A percentile compares a stretch with the other conserved stretches of the same genome.
These are phyloP conservation scores for Alternaria postmessia DNA, from an alignment of 2,329 filamentous ascomycete genomes.

Conservation along the genomic window DNA sequence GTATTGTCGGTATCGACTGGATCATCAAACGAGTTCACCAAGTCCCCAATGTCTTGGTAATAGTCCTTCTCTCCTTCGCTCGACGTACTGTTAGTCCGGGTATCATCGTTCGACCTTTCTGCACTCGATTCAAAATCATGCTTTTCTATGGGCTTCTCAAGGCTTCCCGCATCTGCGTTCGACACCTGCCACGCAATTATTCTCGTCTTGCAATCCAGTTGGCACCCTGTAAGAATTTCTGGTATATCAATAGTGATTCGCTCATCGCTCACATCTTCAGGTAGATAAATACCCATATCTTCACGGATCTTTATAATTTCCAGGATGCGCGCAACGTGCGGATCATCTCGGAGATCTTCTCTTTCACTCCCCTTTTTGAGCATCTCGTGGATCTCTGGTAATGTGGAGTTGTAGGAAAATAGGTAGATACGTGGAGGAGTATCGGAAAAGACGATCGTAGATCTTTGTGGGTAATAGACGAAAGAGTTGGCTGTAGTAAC, in stretches of 20 bases:
- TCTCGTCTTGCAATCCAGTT: neutral
- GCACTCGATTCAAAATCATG: neutral
- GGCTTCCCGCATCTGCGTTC: neutral
- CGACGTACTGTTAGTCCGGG: neutral
- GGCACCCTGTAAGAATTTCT: neutral
- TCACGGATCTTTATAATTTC: conserved; percentile 24
- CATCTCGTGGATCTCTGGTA: conserved; percentile 19
- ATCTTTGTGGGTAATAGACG: neutral
- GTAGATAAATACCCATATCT: conserved; percentile 17
- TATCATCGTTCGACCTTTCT: neutral
- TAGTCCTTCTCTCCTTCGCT: neutral
- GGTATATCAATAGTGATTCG: conserved; percentile 19
- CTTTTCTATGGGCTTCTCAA: neutral
- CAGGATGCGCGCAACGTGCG: conserved; percentile 7
- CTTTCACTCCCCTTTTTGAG: conserved; percentile 5
- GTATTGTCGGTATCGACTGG: neutral
- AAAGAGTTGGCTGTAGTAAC: neutral
- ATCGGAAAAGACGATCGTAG: conserved; percentile 1
- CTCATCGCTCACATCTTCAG: conserved; percentile 12
- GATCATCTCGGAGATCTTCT: conserved; percentile 2
- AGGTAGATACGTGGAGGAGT: conserved; percentile 18
- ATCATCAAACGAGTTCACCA: neutral
- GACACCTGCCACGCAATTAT: conserved; percentile 12
- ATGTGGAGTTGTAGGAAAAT: conserved; percentile 19
- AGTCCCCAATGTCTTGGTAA: neutral